phyloP scores from a whole-genome alignment of 2,329 filamentous ascomycete genomes.

The Talaromyces islandicus region DNA sequence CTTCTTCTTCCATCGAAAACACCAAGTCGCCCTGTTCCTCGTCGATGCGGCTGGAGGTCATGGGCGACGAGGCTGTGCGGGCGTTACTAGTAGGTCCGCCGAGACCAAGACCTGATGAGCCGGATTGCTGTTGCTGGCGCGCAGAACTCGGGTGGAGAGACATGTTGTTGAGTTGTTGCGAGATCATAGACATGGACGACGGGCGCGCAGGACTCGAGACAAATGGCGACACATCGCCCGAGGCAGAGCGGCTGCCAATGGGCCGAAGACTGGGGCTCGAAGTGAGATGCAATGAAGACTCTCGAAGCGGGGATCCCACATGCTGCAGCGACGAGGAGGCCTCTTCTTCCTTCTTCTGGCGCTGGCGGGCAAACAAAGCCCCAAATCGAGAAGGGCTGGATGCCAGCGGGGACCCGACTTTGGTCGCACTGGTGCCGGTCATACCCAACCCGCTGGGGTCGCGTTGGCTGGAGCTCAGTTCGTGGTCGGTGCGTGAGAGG shows the following conservation, averaged over 20 bases:
- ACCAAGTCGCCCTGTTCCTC: conserved; percentile 44
- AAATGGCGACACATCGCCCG: conserved; percentile 45
- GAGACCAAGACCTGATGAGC: neutral
- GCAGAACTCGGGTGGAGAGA: conserved; percentile 38
- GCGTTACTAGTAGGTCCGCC: conserved; percentile 29
- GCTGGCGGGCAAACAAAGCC: conserved; percentile 51
- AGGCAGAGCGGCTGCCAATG: conserved; percentile 41
- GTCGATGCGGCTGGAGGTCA: conserved; percentile 41
- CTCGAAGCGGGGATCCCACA: conserved; percentile 61
- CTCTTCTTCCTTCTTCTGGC: conserved; percentile 47
- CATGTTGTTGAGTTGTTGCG: conserved; percentile 48
- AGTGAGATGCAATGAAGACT: conserved; percentile 48
- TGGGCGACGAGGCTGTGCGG: conserved; percentile 41
- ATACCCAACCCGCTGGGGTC: conserved; percentile 46
- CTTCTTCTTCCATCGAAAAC: conserved; percentile 48
- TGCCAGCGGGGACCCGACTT: conserved; percentile 51
- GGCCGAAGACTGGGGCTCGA: conserved; percentile 48
- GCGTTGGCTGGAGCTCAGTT: conserved; percentile 40
- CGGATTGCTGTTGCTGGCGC: conserved; percentile 27
- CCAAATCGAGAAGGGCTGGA: conserved; percentile 60
- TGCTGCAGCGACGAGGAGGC: conserved; percentile 49
- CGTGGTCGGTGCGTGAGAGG: conserved; percentile 53
- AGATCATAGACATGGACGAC: conserved; percentile 56
- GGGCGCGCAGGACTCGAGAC: conserved; percentile 52
- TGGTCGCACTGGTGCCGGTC: conserved; percentile 41